A percentile compares a stretch with the other conserved stretches of the same genome.
These are phyloP conservation scores for Syzygium oleosum DNA, from an alignment of 345 rosid genomes.

Conservation along the genomic window DNA sequence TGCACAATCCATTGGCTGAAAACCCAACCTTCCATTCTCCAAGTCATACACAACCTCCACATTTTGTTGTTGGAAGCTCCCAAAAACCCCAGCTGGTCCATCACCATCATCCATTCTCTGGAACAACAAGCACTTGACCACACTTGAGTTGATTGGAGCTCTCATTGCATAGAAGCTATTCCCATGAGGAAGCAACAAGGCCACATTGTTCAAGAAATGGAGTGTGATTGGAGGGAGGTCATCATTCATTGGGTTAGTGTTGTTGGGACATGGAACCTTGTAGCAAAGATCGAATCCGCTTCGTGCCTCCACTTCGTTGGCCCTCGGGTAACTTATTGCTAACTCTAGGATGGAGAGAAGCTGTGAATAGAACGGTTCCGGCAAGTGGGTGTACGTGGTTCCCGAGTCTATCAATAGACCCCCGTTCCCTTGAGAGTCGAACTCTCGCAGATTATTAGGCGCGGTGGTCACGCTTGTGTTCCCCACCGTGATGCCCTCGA, in stretches of 20 bases:
- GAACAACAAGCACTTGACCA: conserved; percentile 61
- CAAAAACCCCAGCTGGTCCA: conserved; percentile 76
- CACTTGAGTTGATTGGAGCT: conserved; percentile 55
- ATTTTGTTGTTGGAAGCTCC: conserved; percentile 87
- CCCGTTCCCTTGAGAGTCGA: conserved; percentile 73
- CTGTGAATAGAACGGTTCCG: conserved; percentile 56
- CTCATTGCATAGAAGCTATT: conserved; percentile 65
- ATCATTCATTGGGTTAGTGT: conserved; percentile 11
- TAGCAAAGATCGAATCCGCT: conserved; percentile 81
- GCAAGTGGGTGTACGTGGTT: conserved; percentile 79
- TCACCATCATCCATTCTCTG: conserved; percentile 65
- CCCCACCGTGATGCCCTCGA: conserved; percentile 52
- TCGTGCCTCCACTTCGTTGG: conserved; percentile 36
- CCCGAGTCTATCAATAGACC: conserved; percentile 84
- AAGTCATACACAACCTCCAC: conserved; percentile 71
- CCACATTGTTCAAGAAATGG: conserved; percentile 64
- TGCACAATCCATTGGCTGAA: conserved; percentile 75
- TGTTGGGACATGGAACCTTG: conserved; percentile 51
- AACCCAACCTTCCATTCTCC: conserved; percentile 67
- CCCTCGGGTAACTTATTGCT: conserved; percentile 45
- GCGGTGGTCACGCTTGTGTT: conserved; percentile 23
- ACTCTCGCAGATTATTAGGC: conserved; percentile 45
- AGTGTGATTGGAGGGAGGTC: conserved; percentile 54
- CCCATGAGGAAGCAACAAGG: conserved; percentile 50
- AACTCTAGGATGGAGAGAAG: conserved; percentile 43